Conservation (phyloP, 805 yeast species). For the Ogataea ramenticola region DNA sequence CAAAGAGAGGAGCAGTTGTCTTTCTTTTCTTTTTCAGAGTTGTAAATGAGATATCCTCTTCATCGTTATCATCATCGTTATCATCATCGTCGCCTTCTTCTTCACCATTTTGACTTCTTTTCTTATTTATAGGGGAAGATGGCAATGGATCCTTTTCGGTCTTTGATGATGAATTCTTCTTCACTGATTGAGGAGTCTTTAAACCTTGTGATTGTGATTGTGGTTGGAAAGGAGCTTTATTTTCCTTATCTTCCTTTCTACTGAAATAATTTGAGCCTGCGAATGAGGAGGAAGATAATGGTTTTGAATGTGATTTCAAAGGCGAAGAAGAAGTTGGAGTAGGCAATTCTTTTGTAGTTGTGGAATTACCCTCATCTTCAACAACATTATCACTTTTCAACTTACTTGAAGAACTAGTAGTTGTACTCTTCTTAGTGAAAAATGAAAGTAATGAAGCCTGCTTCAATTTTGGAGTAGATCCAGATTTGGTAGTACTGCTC, state of each 20-base stretch:
- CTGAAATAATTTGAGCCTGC: not conserved
- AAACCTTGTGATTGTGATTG: not conserved
- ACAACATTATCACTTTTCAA: too few species aligned
- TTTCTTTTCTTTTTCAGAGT: constrained; percentile 8
- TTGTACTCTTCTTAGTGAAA: constrained; percentile 10
- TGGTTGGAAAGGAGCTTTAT: not conserved
- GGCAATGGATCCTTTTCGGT: not conserved
- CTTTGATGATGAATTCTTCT: not conserved
- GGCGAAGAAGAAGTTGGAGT: constrained; percentile 22
- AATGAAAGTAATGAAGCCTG: constrained; percentile 26
- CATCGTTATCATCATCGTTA: constrained; percentile 10
- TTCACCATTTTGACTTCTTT: constrained; percentile 10
- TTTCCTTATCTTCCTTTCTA: not conserved
- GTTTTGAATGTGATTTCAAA: constrained; percentile 3
- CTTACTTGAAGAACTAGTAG: too few species aligned
- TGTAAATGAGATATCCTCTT: constrained; percentile 1
- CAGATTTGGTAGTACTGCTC: too few species aligned
- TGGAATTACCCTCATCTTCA: not conserved
- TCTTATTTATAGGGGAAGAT: constrained; percentile 11
- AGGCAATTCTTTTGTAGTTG: constrained; percentile 6
- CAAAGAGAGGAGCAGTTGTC: constrained; percentile 7
- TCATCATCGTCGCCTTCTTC: too few species aligned
- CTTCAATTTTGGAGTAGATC: constrained; percentile 11
- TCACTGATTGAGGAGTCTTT: not conserved
- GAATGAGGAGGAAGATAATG: too few species aligned